Percentiles rank a stretch among this genome's conserved stretches.
Evolutionary conservation across 2,329 filamentous ascomycete genomes (phyloP).

Genomic region (Cladosporium sp.): DNA sequence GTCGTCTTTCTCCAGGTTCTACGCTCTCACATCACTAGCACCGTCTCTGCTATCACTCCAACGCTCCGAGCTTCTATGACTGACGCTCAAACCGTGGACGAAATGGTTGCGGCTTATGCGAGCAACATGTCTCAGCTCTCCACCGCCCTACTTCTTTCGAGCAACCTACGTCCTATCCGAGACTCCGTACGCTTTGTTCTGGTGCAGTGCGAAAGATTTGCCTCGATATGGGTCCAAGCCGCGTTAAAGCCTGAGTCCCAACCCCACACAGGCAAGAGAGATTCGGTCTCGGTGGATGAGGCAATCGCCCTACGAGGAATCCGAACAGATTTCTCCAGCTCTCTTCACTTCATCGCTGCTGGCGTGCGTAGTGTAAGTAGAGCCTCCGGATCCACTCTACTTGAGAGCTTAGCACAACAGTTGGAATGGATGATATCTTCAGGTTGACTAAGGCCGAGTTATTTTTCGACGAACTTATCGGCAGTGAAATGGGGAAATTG

Average conservation of each 20-base stretch:
- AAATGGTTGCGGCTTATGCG: slow-evolving; percentile 67
- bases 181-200: slow-evolving; percentile 69
- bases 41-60: slow-evolving; percentile 42
- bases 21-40: slow-evolving; percentile 55
- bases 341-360: slow-evolving; percentile 63
- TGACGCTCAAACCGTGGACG: slow-evolving; percentile 66
- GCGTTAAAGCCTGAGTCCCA: slow-evolving; percentile 16
- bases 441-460: too few species aligned
- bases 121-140: slow-evolving; percentile 57
- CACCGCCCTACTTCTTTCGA: slow-evolving; percentile 63
- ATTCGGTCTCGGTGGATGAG: slow-evolving; percentile 13
- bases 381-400: slow-evolving; percentile 63
- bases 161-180: slow-evolving; percentile 62
- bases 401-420: slow-evolving; percentile 78
- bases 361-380: slow-evolving; percentile 70
- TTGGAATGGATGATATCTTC: slow-evolving; percentile 47
- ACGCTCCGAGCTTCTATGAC: slow-evolving; percentile 63
- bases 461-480: too few species aligned
- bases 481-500: too few species aligned
- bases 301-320: slow-evolving; percentile 18
- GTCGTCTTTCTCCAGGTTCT: slow-evolving; percentile 31
- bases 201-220: slow-evolving; percentile 65
- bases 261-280: slow-evolving; percentile 26
- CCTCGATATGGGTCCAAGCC: slow-evolving; percentile 47
- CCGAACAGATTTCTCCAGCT: slow-evolving; percentile 53